Conservation (phyloP, 1,139 yeast genomes). For the Debaryomyces singareniensis region DNA sequence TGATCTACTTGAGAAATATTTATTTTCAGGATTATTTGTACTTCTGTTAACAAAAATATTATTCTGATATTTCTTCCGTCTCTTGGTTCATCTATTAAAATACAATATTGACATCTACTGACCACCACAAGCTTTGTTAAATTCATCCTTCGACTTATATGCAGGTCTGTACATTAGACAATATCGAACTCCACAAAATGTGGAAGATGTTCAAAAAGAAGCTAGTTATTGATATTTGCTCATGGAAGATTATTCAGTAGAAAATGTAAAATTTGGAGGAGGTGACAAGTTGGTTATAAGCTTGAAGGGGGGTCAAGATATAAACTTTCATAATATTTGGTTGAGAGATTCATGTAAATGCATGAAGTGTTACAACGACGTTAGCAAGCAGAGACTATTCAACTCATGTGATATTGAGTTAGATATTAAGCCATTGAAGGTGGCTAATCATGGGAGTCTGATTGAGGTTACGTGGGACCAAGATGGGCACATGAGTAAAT, state of each 20-base stretch:
- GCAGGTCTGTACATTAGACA: too few species aligned
- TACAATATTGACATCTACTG: too few species aligned
- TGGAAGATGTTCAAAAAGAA: too few species aligned
- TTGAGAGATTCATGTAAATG: slow-evolving; percentile 69
- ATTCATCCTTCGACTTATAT: too few species aligned
- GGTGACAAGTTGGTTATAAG: slow-evolving; percentile 2
- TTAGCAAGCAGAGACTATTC: slow-evolving; percentile 59
- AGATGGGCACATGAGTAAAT: slow-evolving; percentile 45
- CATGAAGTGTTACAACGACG: slow-evolving; percentile 48
- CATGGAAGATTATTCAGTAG: slow-evolving; percentile 1
- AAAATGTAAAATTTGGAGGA: background rate
- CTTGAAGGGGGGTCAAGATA: slow-evolving; percentile 8
- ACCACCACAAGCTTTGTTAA: too few species aligned
- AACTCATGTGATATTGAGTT: slow-evolving; percentile 52
- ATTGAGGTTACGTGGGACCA: slow-evolving; percentile 40
- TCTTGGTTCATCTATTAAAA: background rate
- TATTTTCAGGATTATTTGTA: background rate
- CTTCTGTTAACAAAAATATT: background rate
- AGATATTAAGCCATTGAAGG: slow-evolving; percentile 33
- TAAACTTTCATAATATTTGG: slow-evolving; percentile 52
- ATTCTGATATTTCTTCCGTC: background rate
- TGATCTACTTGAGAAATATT: background rate
- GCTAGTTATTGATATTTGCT: too few species aligned
- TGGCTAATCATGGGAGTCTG: slow-evolving; percentile 9
- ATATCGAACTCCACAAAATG: too few species aligned